Base-by-base conservation (phyloP, 2,329 filamentous ascomycete genomes). In the Apiospora kogelbergensis region DNA sequence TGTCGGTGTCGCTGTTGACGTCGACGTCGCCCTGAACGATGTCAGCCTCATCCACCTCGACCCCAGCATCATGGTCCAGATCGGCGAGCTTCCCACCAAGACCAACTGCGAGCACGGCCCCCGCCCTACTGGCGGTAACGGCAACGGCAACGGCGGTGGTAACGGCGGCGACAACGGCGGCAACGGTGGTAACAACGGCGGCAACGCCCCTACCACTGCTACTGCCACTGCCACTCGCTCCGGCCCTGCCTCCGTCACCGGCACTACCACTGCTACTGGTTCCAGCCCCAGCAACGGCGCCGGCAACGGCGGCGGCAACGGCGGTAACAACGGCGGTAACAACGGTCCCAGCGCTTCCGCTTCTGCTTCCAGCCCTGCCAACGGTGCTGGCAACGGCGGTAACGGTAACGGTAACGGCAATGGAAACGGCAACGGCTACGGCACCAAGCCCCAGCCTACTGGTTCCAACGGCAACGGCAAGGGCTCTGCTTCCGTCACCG, bases 41-140 rank as follows among this genome's bases (percentile, higher is more conserved):
- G 74, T 83, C 67, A 76, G 80, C n/a, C 77, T 78, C 10, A 69
- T 84, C 37, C 77, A 77, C 70, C 73, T 82, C 26, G 80, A 79
- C 26, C 83, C 83, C 22, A 81, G 79, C 64, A 70, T 83, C 26
- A 82, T 80, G n/a, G 77, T 81, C 37, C 80, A 78, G 26, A 74
- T 85, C 26, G 76, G 81, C 66, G 76, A 73, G 63, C 76, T 77
- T 37, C 81, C 81, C 4, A 79, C 78, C 30, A 68, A 72, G 37
- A 82, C 81, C 41, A 73, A 81, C 69, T 83, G 81, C 74, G 72
- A 77, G 70, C 67, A 76, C 40, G 69, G 41, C 37, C 60, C 68
- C 26, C 64, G 63, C 33, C 66, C 69, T 26, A 70, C 68, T 11
- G 41, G 66, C 41, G 69, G 57, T 3, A 46, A 30, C 22, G 63